Evolutionary conservation across 306 rosid genomes (phyloP), one percentile per base, ranked within the genome.

Genomic region (Glycine tomentella): DNA sequence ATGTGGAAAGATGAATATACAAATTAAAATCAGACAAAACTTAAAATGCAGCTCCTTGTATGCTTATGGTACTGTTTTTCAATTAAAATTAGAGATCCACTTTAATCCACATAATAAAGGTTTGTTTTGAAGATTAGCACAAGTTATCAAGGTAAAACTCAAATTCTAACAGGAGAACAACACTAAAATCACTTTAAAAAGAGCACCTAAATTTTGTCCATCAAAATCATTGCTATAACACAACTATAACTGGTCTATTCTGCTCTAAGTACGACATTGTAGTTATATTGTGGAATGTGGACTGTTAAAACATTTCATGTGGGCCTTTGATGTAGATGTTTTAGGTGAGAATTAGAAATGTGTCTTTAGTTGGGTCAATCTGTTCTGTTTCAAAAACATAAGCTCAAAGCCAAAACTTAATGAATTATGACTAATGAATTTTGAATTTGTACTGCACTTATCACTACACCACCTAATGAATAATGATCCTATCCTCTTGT

Each of bases 241-340:
- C 50, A 64, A 34, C 57, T 11, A 49, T 31, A 36, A 64, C 46
- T 20, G 13, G 9, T 52, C 7, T 25, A 44, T 9, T 40, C 72
- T 40, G 51, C 34, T 68, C 16, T 4, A 67, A 68, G 73, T 68
- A 45, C 38, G 15, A 48, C 72, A n/a, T 66, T 66, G 70, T 13
- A 7, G 49, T 66, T 42, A 55, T 13, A 63, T 5, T 66, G 45
- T 5, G 33, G 6, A 52, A 61, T 61, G 42, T 61, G 67, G n/a
- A 61, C 45, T 16, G 31, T 25, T 11, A 40, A n/a, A 36, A 53
- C 80, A 81, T 72, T 76, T 63, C 45, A 16, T 76, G 81, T 81
- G 85, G 76, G 73, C 80, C 76, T 65, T 46, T 76, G 42, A 15
- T 45, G 80, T 62, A 75, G 58, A 69, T 59, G 56, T 56, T 72